Conservation (phyloP, 805 yeast species). For the Schwanniomyces sp. region DNA sequence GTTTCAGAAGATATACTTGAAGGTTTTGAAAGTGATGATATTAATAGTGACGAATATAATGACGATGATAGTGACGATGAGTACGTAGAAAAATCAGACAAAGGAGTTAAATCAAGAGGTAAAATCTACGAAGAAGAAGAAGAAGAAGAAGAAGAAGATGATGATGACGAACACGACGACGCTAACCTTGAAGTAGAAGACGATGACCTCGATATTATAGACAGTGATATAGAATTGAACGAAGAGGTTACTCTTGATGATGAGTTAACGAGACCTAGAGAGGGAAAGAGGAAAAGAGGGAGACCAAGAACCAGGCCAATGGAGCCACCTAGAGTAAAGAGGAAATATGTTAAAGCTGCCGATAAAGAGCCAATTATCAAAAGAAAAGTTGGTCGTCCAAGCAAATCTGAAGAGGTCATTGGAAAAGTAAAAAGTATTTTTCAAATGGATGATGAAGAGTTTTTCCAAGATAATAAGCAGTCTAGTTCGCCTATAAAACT, state of each 20-base stretch:
- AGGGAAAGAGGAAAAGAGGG: slow-evolving; percentile 5
- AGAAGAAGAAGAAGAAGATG: background rate
- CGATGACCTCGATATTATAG: background rate
- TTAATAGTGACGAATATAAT: background rate
- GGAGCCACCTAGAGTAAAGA: background rate
- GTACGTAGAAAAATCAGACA: background rate
- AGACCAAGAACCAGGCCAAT: background rate
- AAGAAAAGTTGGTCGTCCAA: slow-evolving; percentile 25
- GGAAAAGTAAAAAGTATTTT: slow-evolving; percentile 34
- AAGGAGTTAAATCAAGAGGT: slow-evolving; percentile 30
- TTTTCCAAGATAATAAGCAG: slow-evolving; percentile 18
- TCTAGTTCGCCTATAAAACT: background rate
- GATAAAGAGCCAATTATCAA: slow-evolving; percentile 2
- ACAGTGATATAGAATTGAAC: background rate
- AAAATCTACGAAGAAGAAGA: slow-evolving; percentile 4
- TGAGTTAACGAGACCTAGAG: slow-evolving; percentile 13
- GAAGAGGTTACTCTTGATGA: background rate
- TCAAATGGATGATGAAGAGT: slow-evolving; percentile 29
- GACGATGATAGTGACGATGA: slow-evolving; percentile 4
- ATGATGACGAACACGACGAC: background rate
- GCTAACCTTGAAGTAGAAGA: background rate
- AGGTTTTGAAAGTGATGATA: background rate
- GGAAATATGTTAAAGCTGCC: slow-evolving; percentile 15
- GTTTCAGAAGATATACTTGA: background rate
- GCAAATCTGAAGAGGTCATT: slow-evolving; percentile 21